Evolutionary conservation across 306 rosid species (phyloP).

Genomic region (Hippophae rhamnoides): DNA sequence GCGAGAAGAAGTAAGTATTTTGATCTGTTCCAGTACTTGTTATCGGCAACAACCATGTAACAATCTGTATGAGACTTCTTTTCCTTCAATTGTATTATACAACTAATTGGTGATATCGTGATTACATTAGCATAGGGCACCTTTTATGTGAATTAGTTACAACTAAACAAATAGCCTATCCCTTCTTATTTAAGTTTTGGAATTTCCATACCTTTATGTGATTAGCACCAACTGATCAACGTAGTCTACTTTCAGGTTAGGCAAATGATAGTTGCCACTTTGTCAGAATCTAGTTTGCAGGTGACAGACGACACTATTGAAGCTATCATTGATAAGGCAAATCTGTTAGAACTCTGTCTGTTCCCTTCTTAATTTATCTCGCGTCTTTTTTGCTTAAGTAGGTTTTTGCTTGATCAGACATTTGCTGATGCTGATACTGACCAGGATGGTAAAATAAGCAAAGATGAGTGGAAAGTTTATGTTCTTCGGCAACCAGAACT

Average conservation of each 20-base stretch:
- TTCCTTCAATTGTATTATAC: too few relatives aligned
- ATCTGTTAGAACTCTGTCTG: neutral
- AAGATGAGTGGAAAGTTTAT: conserved; percentile 52
- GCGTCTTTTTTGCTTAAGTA: neutral
- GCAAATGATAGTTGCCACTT: conserved; percentile 56
- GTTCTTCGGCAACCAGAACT: conserved; percentile 40
- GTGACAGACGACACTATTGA: conserved; percentile 45
- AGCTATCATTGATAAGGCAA: conserved; percentile 44
- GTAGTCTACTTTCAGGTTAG: conserved; percentile 34
- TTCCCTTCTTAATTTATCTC: neutral
- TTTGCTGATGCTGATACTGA: conserved; percentile 52
- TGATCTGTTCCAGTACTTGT: neutral
- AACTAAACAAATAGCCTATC: neutral
- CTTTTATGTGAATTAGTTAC: neutral
- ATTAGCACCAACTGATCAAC: neutral
- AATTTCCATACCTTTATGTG: neutral
- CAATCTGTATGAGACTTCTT: conserved; percentile 8
- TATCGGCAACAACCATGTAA: conserved; percentile 6
- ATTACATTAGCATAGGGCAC: too few relatives aligned
- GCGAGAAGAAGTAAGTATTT: conserved; percentile 54
- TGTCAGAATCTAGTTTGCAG: conserved; percentile 37
- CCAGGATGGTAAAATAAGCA: conserved; percentile 56
- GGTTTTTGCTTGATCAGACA: conserved; percentile 31
- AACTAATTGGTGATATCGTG: too few relatives aligned
- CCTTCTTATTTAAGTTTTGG: neutral